phyloP scores from a whole-genome alignment of 306 rosid species.

The Trichosanthes cucumerina region DNA sequence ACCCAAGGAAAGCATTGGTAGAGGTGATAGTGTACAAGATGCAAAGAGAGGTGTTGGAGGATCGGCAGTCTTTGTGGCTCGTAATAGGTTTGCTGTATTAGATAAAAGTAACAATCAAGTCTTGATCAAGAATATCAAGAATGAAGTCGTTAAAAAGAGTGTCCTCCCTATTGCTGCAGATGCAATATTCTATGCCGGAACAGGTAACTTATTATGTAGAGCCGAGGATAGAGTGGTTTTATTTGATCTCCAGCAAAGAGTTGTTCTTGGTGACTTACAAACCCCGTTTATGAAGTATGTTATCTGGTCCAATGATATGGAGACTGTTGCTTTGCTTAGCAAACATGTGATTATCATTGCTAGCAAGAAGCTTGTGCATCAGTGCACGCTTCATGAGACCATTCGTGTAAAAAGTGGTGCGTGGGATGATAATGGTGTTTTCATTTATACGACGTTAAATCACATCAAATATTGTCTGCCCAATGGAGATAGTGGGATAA shows the following conservation, averaged over 20 bases:
- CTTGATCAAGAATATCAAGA: slow-evolving; percentile 53
- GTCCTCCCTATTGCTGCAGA: slow-evolving; percentile 58
- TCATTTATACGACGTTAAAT: slow-evolving; percentile 79
- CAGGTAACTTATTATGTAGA: slow-evolving; percentile 75
- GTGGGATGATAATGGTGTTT: slow-evolving; percentile 94
- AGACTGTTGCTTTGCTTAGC: slow-evolving; percentile 84
- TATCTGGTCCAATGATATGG: slow-evolving; percentile 84
- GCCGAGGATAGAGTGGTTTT: slow-evolving; percentile 73
- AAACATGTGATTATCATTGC: slow-evolving; percentile 84
- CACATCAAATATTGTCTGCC: slow-evolving; percentile 89
- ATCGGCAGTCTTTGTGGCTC: slow-evolving; percentile 83
- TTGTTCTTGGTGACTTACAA: slow-evolving; percentile 69
- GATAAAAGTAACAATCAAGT: slow-evolving; percentile 73
- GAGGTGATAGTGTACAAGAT: slow-evolving; percentile 71
- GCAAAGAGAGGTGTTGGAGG: slow-evolving; percentile 90
- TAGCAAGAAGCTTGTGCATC: slow-evolving; percentile 79
- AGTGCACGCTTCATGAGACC: slow-evolving; percentile 91
- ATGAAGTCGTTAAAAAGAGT: slow-evolving; percentile 66
- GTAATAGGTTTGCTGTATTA: slow-evolving; percentile 88
- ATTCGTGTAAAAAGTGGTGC: slow-evolving; percentile 94
- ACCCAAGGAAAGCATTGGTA: slow-evolving; percentile 58
- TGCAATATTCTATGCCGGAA: slow-evolving; percentile 87
- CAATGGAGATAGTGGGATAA: slow-evolving; percentile 88
- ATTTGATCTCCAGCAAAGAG: slow-evolving; percentile 78
- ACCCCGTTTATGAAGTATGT: slow-evolving; percentile 81